Evolutionary conservation across 2,329 filamentous ascomycete genomes (phyloP).

Genomic region (Aspergillus hiratsukae): DNA sequence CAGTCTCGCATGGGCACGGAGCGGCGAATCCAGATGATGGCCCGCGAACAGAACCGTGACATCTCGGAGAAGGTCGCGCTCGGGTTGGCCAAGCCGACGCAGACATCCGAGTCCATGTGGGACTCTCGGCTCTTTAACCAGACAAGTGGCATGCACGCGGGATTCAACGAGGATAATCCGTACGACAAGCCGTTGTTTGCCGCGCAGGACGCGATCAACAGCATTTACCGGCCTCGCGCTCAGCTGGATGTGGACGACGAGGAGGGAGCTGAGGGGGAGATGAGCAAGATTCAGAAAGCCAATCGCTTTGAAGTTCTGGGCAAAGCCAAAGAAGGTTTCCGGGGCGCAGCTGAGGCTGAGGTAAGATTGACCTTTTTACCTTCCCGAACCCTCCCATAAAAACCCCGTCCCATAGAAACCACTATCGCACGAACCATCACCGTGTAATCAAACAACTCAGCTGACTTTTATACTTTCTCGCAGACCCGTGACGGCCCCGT

Average conservation of each 20-base stretch:
- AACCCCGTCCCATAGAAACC: too few relatives aligned
- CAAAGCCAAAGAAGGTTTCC: constrained; percentile 78
- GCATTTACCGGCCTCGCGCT: constrained; percentile 80
- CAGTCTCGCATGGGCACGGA: constrained; percentile 96
- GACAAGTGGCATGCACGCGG: constrained; percentile 80
- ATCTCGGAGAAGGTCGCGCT: constrained; percentile 96
- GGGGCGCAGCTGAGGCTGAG: constrained; percentile 75
- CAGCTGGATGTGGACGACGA: constrained; percentile 71
- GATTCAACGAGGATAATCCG: constrained; percentile 94
- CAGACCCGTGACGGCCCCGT: constrained; percentile 83
- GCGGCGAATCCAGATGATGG: constrained; percentile 84
- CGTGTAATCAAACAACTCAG: neutral
- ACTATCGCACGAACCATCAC: neutral
- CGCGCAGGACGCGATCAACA: constrained; percentile 88
- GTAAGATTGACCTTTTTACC: constrained; percentile 44
- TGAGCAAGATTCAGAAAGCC: constrained; percentile 81
- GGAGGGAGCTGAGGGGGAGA: constrained; percentile 72
- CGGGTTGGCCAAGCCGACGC: constrained; percentile 89
- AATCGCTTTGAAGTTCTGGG: constrained; percentile 87
- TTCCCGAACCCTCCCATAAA: neutral
- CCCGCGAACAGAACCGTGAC: constrained; percentile 90
- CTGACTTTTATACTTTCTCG: neutral
- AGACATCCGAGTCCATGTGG: constrained; percentile 91
- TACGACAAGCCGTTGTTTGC: constrained; percentile 98
- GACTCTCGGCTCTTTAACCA: constrained; percentile 95